These are phyloP conservation scores for Purshia tridentata DNA, from an alignment of 306 rosid genomes.

Conservation along the genomic window DNA sequence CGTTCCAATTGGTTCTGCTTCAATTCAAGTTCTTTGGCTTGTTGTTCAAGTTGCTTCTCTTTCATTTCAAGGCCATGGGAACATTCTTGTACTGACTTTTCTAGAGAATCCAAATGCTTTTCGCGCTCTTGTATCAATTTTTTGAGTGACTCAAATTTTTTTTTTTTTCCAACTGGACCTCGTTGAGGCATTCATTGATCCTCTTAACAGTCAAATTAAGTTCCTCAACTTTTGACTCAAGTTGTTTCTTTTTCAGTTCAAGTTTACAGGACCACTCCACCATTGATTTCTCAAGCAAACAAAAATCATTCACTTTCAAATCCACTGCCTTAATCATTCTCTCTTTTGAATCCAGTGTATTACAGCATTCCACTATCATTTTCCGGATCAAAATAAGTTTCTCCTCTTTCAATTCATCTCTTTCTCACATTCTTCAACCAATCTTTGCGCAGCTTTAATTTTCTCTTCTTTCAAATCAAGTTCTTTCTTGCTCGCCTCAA, in stretches of 20 bases:
- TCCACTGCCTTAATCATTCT: neutral
- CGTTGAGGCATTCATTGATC: constrained; percentile 17
- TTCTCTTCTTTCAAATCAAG: constrained; percentile 21
- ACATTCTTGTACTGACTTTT: neutral
- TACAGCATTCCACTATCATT: neutral
- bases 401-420: constrained; percentile 19
- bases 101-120: neutral
- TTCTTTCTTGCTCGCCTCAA: constrained; percentile 15
- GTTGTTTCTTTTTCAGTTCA: neutral
- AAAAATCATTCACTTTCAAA: neutral
- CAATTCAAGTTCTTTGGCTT: constrained; percentile 22
- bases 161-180: constrained; percentile 28
- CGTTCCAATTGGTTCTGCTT: constrained; percentile 14
- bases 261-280: neutral
- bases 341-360: constrained; percentile 1
- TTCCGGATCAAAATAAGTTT: constrained; percentile 22
- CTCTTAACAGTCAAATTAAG: neutral
- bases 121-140: constrained; percentile 9
- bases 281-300: neutral
- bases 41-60: constrained; percentile 18
- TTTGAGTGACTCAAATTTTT: neutral
- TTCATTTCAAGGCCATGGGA: constrained; percentile 19
- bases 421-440: constrained; percentile 21
- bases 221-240: constrained; percentile 11
- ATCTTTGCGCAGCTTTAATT: constrained; percentile 1